These are phyloP conservation scores for Daldinia loculata DNA, from an alignment of 495 filamentous ascomycete genomes.

Conservation along the genomic window DNA sequence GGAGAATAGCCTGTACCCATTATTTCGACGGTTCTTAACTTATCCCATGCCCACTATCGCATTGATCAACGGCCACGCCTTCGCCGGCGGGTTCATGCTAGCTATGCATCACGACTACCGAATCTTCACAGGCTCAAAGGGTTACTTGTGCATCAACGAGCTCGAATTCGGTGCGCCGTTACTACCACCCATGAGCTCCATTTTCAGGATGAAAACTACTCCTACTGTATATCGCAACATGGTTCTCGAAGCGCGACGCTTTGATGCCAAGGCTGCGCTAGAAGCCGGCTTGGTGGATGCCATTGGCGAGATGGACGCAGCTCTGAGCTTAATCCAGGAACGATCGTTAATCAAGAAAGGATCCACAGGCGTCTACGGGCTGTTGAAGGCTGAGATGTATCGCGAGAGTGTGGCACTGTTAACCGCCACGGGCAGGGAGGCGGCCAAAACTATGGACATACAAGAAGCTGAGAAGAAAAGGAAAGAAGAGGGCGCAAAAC, in stretches of 20 bases:
- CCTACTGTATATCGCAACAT: conserved; percentile 66
- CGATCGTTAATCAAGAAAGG: conserved; percentile 66
- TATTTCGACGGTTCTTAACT: conserved; percentile 69
- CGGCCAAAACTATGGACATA: conserved; percentile 6
- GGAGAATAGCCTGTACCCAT: conserved; percentile 62
- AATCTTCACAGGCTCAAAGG: conserved; percentile 71
- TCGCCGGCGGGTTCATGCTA: conserved; percentile 80
- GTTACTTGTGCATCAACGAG: conserved; percentile 81
- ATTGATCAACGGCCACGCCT: conserved; percentile 81
- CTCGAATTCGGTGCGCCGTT: conserved; percentile 78
- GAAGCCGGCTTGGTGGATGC: conserved; percentile 73
- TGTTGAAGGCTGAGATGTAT: conserved; percentile 78
- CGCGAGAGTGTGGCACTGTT: conserved; percentile 65
- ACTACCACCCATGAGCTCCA: conserved; percentile 72
- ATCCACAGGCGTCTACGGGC: conserved; percentile 68
- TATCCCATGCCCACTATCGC: conserved; percentile 87
- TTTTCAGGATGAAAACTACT: conserved; percentile 74
- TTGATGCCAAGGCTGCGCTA: conserved; percentile 65
- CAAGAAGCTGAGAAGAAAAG: conserved; percentile 54
- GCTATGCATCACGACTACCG: conserved; percentile 88
- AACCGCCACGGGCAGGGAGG: conserved; percentile 50
- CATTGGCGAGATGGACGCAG: conserved; percentile 69
- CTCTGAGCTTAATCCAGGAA: conserved; percentile 62
- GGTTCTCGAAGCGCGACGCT: conserved; percentile 75
- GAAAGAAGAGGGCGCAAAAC: conserved; percentile 52